phyloP scores from a whole-genome alignment of 495 filamentous ascomycete genomes.

The Neurospora hispaniola region DNA sequence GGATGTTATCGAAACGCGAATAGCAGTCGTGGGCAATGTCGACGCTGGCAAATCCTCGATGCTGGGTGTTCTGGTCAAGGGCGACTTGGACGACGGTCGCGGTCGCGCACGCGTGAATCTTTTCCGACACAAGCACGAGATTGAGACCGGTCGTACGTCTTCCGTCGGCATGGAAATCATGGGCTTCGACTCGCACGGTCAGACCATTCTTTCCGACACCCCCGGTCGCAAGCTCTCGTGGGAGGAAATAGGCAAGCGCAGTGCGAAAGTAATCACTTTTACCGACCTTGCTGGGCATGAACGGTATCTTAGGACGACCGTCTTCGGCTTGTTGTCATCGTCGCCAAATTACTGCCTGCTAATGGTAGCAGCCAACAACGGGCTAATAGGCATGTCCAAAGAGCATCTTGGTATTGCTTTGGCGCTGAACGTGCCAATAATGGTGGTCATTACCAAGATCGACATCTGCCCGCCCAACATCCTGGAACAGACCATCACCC shows the following conservation, averaged over 20 bases:
- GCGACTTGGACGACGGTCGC: slow-evolving; percentile 86
- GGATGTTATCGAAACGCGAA: slow-evolving; percentile 87
- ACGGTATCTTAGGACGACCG: slow-evolving; percentile 88
- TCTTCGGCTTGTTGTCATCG: slow-evolving; percentile 88
- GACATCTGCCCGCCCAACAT: slow-evolving; percentile 98
- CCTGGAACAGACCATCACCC: slow-evolving; percentile 84
- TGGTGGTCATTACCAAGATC: slow-evolving; percentile 98
- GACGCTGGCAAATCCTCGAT: slow-evolving; percentile 97
- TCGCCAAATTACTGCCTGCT: slow-evolving; percentile 96
- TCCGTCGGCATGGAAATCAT: slow-evolving; percentile 99
- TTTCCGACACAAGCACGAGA: slow-evolving; percentile 95
- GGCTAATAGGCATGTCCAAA: slow-evolving; percentile 94
- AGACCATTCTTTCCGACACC: slow-evolving; percentile 68
- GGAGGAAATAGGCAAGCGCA: slow-evolving; percentile 96
- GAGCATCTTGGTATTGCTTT: slow-evolving; percentile 95
- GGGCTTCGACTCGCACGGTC: slow-evolving; percentile 86
- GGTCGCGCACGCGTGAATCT: slow-evolving; percentile 93
- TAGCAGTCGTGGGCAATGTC: slow-evolving; percentile 95
- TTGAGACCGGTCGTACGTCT: slow-evolving; percentile 88
- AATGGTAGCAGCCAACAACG: slow-evolving; percentile 98
- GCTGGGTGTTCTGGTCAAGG: slow-evolving; percentile 93
- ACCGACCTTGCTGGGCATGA: slow-evolving; percentile 95
- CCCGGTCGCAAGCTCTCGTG: slow-evolving; percentile 74
- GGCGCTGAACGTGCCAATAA: slow-evolving; percentile 90
- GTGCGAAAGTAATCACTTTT: slow-evolving; percentile 93